phyloP scores from a whole-genome alignment of 2,329 filamentous ascomycete species.

The Colletotrichum tanaceti region DNA sequence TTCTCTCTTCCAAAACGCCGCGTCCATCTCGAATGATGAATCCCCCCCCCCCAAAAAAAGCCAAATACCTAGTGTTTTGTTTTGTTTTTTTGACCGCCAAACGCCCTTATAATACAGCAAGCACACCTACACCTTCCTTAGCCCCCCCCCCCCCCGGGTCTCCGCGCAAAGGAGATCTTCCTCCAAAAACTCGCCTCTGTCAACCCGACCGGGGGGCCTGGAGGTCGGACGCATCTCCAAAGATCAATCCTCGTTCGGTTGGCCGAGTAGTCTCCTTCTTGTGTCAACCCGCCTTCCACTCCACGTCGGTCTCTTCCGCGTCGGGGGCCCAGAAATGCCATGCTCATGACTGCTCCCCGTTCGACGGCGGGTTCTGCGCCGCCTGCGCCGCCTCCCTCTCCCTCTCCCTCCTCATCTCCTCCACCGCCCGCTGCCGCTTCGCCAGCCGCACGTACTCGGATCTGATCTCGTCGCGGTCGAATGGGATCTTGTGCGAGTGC shows the following conservation, averaged over 20 bases:
- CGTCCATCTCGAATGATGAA: conserved; percentile 14
- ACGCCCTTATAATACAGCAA: conserved; percentile 39
- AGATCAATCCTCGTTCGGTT: background rate
- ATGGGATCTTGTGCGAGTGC: conserved; percentile 80
- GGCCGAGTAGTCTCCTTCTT: background rate
- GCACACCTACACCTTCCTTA: background rate
- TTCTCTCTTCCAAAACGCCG: conserved; percentile 38
- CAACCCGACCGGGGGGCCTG: background rate
- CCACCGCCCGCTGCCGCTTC: conserved; percentile 75
- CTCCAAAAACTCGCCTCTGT: background rate
- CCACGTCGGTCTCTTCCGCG: background rate
- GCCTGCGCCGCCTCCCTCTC: conserved; percentile 51
- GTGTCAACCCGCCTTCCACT: background rate
- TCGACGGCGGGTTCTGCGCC: conserved; percentile 45
- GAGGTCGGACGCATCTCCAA: background rate
- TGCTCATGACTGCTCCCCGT: conserved; percentile 43
- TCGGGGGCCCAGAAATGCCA: background rate
- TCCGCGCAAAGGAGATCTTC: background rate
- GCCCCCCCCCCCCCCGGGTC: background rate
- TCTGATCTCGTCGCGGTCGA: conserved; percentile 84
- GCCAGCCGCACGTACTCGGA: conserved; percentile 81
- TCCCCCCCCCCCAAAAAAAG: conserved; percentile 37
- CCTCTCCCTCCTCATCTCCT: conserved; percentile 70
- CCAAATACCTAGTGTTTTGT: conserved; percentile 25
- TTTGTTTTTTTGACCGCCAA: conserved; percentile 37